phyloP scores from a whole-genome alignment of 2,329 filamentous ascomycete genomes.

The Fusarium fujikuroi region DNA sequence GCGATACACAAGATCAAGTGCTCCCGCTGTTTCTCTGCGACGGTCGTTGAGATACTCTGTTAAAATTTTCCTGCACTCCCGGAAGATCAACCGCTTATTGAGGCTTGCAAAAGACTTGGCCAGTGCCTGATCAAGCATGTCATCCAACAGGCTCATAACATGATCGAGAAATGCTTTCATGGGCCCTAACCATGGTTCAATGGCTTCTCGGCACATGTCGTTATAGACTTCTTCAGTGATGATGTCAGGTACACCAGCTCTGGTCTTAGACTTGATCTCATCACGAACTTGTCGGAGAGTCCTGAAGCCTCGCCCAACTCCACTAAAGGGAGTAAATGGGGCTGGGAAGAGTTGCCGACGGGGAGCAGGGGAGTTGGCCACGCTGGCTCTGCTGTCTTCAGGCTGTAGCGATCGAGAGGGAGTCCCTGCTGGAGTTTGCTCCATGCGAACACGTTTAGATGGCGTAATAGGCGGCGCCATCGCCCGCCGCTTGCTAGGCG shows the following conservation, averaged over 20 bases:
- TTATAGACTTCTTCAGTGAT: conserved; percentile 70
- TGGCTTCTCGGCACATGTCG: conserved; percentile 64
- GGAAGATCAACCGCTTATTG: conserved; percentile 62
- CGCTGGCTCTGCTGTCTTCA: conserved; percentile 49
- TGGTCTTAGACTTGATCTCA: conserved; percentile 64
- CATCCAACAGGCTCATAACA: conserved; percentile 60
- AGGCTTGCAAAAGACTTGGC: conserved; percentile 58
- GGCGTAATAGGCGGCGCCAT: conserved; percentile 47
- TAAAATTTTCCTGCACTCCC: conserved; percentile 57
- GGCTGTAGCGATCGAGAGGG: conserved; percentile 49
- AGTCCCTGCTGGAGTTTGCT: conserved; percentile 19
- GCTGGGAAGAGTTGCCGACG: conserved; percentile 41
- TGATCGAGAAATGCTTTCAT: conserved; percentile 60
- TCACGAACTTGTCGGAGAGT: conserved; percentile 63
- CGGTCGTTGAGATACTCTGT: conserved; percentile 56
- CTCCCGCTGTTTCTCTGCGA: conserved; percentile 48
- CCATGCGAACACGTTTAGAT: conserved; percentile 48
- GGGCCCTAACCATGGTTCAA: conserved; percentile 67
- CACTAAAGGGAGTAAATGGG: conserved; percentile 54
- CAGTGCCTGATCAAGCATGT: conserved; percentile 59
- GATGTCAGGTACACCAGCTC: conserved; percentile 67
- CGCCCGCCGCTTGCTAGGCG: conserved; percentile 47
- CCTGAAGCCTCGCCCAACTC: conserved; percentile 54
- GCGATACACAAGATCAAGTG: conserved; percentile 58
- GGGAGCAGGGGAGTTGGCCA: conserved; percentile 22